Base-by-base conservation (phyloP, 2,329 filamentous ascomycete genomes). In the Cytospora mali region DNA sequence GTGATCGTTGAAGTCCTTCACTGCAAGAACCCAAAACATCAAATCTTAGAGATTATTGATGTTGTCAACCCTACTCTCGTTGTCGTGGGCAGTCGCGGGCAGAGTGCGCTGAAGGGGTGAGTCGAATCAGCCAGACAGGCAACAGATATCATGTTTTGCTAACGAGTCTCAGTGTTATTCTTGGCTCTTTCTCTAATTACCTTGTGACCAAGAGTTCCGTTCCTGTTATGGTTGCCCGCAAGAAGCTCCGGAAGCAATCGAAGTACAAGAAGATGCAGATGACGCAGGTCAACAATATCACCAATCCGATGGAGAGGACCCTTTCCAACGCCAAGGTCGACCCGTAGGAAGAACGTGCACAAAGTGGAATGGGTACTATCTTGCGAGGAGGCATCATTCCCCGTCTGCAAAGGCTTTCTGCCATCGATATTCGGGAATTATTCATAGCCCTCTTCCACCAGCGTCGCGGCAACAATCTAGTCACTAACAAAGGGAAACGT, bases 1-100 rank as follows among this genome's bases (percentile, higher is more conserved):
- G 91, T 97, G 54, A 92, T 97, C 56, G 89, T 99, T 35, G 95
- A 99, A 76, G 94, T 98, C 29, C 89, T 99, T 68, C 95, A 98
- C 77, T 98, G 95, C 88, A 98, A 97, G 82, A 97, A 91, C 71
- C 93, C 95, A 4, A 94, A 95, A 75, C 93, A 97, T 74, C 84
- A 98, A 79, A 93, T 99, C 67, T 96, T 93, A 0, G 95, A 98
- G 79, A 93, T 97, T 78, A 98, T 99, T 75, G 95, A 99, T 74
- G 86, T 92, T 67, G 84, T 98, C 58, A 91, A 90, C 67, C 95
- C 95, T 5, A 98, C 94, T 1, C 80, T 99, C 64, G 94, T 97
- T 23, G 92, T 99, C 68, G 86, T 98, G 63, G 95, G 95, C 55
- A 97, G 93, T 66, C 85, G 95, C 69, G 95, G 95, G 31, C 87